Evolutionary conservation across 106 monocot genomes (phyloP).

Genomic region (Dioscorea dumetorum): DNA sequence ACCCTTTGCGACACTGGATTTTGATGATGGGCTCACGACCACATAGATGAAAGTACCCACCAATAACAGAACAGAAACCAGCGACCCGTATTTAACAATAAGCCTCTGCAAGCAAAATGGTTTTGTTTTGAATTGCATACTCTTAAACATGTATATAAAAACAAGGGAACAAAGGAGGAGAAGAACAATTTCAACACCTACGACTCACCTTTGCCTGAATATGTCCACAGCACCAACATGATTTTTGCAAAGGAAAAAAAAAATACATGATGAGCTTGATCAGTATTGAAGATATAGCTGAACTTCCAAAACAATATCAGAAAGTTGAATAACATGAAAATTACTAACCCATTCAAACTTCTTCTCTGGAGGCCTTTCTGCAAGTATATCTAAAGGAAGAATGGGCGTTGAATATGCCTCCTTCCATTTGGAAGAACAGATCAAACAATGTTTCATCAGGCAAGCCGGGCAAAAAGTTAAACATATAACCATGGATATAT

Average conservation of each 20-base stretch:
- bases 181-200: not conserved
- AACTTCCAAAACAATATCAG: not conserved
- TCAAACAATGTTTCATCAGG: not conserved
- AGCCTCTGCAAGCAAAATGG: constrained; percentile 52
- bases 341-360: constrained; percentile 74
- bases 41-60: constrained; percentile 69
- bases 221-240: not conserved
- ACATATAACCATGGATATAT: not conserved
- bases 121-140: no score
- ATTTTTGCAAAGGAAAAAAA: constrained; percentile 1
- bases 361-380: constrained; percentile 80
- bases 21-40: constrained; percentile 73
- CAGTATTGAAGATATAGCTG: not conserved
- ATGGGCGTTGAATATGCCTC: constrained; percentile 87
- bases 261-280: not conserved
- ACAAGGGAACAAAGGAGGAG: not conserved
- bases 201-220: constrained; percentile 56
- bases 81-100: constrained; percentile 66
- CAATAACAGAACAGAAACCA: constrained; percentile 58
- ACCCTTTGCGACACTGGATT: constrained; percentile 42
- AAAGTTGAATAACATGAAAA: not conserved
- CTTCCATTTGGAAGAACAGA: constrained; percentile 30
- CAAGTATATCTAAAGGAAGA: constrained; percentile 80
- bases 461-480: not conserved
- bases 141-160: not conserved